These are phyloP conservation scores for Magnaporthiopsis incrustans DNA, from an alignment of 2,329 filamentous ascomycete genomes.

Conservation along the genomic window DNA sequence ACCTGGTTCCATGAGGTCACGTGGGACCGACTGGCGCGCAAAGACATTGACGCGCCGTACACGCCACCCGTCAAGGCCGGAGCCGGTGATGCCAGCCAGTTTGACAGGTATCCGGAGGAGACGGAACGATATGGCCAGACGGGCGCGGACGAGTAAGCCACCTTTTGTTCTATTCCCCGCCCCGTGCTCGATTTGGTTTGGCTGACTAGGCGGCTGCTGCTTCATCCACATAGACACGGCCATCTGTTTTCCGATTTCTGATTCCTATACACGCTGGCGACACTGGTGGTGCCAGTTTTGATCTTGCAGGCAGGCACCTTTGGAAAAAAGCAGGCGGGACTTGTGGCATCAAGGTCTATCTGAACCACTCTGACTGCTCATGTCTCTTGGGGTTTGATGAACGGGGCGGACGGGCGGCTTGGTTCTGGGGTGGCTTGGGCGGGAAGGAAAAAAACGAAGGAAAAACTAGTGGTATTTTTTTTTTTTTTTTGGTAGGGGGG, in stretches of 20 bases:
- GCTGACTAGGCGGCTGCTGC: constrained; percentile 7
- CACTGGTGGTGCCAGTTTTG: too few species aligned
- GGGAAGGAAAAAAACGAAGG: background rate
- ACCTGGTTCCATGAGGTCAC: constrained; percentile 97
- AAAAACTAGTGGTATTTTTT: background rate
- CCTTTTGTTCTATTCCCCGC: constrained; percentile 20
- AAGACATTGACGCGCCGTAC: constrained; percentile 97
- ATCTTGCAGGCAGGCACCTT: too few species aligned
- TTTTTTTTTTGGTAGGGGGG: too few species aligned
- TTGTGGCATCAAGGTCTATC: too few species aligned
- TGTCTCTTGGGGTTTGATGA: too few species aligned
- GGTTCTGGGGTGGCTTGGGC: background rate
- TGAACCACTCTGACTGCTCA: too few species aligned
- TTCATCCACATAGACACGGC: constrained; percentile 48
- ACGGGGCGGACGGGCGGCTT: too few species aligned
- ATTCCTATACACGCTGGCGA: constrained; percentile 13
- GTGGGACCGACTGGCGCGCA: constrained; percentile 88
- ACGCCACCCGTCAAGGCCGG: constrained; percentile 92
- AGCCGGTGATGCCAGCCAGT: constrained; percentile 90
- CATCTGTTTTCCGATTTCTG: constrained; percentile 71
- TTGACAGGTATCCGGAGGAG: constrained; percentile 97
- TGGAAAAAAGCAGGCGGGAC: too few species aligned
- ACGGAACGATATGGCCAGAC: constrained; percentile 79
- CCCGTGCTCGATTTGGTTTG: background rate
- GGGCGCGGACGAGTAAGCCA: constrained; percentile 74